These are phyloP conservation scores for Hirsutella rhossiliensis DNA, from an alignment of 2,329 filamentous ascomycete species.

Conservation along the genomic window DNA sequence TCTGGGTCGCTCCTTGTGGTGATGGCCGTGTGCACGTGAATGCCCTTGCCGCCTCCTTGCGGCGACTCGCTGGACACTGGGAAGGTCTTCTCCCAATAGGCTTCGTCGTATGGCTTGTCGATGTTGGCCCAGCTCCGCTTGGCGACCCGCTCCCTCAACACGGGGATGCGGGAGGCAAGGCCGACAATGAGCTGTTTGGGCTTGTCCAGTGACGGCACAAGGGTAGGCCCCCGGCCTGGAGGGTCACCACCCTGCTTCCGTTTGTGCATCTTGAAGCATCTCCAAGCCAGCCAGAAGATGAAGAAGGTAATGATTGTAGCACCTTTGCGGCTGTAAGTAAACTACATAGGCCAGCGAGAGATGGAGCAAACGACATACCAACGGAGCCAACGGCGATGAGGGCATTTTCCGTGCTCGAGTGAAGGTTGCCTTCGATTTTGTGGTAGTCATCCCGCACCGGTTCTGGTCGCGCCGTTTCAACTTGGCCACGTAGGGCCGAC, in stretches of 20 bases:
- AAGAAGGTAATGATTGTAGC: slow-evolving; percentile 32
- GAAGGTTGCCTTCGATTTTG: background rate
- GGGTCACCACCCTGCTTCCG: slow-evolving; percentile 15
- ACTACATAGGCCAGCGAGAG: background rate
- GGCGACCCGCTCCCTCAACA: slow-evolving; percentile 20
- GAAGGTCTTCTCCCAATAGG: slow-evolving; percentile 5
- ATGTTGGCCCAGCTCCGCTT: slow-evolving; percentile 22
- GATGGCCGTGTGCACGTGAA: slow-evolving; percentile 6
- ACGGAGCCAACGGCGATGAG: slow-evolving; percentile 9
- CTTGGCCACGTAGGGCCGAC: background rate
- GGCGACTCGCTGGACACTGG: background rate
- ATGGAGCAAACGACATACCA: slow-evolving; percentile 5
- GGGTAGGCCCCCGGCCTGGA: slow-evolving; percentile 15
- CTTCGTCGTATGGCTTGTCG: slow-evolving; percentile 14
- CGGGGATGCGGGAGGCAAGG: slow-evolving; percentile 18
- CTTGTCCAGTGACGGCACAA: background rate
- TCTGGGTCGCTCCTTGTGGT: slow-evolving; percentile 2
- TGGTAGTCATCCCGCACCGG: background rate
- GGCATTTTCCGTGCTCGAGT: slow-evolving; percentile 6
- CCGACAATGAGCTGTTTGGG: slow-evolving; percentile 4
- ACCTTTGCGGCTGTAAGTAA: slow-evolving; percentile 11
- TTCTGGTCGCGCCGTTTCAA: background rate
- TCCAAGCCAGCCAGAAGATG: slow-evolving; percentile 31
- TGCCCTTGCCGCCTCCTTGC: background rate
- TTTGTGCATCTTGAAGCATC: slow-evolving; percentile 9